phyloP scores from a whole-genome alignment of 2,329 filamentous ascomycete genomes.

The Apiospora marii region DNA sequence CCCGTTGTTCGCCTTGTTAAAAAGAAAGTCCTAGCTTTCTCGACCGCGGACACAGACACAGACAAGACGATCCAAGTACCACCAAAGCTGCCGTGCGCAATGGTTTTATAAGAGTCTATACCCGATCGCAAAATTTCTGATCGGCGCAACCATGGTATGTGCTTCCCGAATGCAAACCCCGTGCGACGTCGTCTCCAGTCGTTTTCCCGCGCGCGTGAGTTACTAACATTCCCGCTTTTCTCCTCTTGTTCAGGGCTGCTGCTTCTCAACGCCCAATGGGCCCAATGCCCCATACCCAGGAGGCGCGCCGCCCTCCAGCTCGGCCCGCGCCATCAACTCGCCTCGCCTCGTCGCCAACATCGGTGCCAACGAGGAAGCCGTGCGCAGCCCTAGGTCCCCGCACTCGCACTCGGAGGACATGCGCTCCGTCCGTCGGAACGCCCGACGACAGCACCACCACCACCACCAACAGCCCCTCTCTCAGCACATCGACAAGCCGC shows the following conservation, averaged over 20 bases:
- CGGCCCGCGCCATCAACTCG: constrained; percentile 62
- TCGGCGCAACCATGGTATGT: constrained; percentile 25
- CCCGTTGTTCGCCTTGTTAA: neutral
- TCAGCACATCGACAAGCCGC: constrained; percentile 74
- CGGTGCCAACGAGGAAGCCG: constrained; percentile 30
- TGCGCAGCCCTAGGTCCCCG: constrained; percentile 29
- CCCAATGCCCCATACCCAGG: constrained; percentile 63
- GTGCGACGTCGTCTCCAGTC: neutral
- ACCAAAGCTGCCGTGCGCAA: constrained; percentile 6
- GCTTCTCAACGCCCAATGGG: constrained; percentile 60
- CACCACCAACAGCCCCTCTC: constrained; percentile 52
- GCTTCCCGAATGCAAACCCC: neutral
- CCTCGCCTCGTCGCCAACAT: constrained; percentile 36
- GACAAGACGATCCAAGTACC: neutral
- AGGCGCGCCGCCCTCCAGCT: constrained; percentile 54
- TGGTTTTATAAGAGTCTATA: constrained; percentile 21
- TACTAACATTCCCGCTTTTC: neutral
- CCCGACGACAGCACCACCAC: constrained; percentile 44
- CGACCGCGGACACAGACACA: neutral
- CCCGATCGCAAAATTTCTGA: constrained; percentile 18
- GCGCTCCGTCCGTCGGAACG: constrained; percentile 32
- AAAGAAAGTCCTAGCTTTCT: constrained; percentile 9
- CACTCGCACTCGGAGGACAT: constrained; percentile 30
- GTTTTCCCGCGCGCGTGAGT: neutral
- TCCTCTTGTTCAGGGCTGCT: constrained; percentile 58